A percentile compares a stretch with the other conserved stretches of the same genome.
phyloP scores from a whole-genome alignment of 1,284 basidiomycete genomes.

The Apiotrichum porosum region DNA sequence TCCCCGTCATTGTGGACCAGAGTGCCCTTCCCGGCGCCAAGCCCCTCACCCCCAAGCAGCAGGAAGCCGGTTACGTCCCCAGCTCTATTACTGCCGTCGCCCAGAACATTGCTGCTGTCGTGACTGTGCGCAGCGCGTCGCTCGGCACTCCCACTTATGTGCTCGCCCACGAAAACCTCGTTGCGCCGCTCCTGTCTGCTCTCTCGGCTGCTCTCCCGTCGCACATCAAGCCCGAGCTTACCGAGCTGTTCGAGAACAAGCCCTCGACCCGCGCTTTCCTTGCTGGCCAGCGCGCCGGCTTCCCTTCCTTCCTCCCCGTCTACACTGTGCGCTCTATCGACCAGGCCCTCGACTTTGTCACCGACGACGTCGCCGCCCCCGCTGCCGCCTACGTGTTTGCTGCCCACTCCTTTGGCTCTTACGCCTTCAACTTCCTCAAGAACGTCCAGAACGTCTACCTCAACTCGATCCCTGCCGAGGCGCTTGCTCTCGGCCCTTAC shows the following conservation, averaged over 20 bases:
- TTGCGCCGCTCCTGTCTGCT: conserved; percentile 1
- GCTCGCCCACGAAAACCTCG: conserved; percentile 10
- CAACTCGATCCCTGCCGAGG: conserved; percentile 5
- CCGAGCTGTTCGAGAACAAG: not conserved
- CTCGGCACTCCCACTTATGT: conserved; percentile 1
- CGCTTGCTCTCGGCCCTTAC: not conserved
- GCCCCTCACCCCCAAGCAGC: conserved; percentile 1
- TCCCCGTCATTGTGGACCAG: conserved; percentile 9
- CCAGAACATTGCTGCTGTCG: not conserved
- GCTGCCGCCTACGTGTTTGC: conserved; percentile 13
- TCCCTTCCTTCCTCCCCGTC: not conserved
- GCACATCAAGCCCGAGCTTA: not conserved
- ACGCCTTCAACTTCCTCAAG: conserved; percentile 7
- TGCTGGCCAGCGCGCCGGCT: conserved; percentile 2
- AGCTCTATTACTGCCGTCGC: conserved; percentile 1
- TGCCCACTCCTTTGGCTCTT: conserved; percentile 6
- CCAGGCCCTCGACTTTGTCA: conserved; percentile 9
- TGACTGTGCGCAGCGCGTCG: not conserved
- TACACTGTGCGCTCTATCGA: conserved; percentile 11
- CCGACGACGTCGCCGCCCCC: conserved; percentile 3
- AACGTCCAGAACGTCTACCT: conserved; percentile 3
- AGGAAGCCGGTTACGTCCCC: not conserved
- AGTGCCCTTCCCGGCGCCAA: conserved; percentile 3
- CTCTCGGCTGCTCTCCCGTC: not conserved
- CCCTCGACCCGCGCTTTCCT: not conserved